phyloP scores from a whole-genome alignment of 2,329 filamentous ascomycete species.

The Epichloe festucae region DNA sequence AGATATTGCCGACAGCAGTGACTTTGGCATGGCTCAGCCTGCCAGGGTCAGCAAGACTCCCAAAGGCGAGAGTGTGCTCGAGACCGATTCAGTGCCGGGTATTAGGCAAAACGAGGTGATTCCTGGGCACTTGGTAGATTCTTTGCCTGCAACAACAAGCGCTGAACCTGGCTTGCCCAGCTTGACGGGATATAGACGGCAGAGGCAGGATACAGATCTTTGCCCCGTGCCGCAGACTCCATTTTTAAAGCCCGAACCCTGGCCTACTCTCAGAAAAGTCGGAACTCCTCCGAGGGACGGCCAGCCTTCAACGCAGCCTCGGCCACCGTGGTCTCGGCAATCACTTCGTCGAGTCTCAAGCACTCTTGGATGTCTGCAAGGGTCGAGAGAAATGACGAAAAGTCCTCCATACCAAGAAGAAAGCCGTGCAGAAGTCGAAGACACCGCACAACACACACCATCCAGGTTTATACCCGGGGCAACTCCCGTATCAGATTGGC shows the following conservation, averaged over 20 bases:
- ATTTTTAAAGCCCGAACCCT: conserved; percentile 4
- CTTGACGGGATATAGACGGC: conserved; percentile 5
- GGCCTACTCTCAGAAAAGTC: conserved; percentile 7
- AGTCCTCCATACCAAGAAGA: neutral
- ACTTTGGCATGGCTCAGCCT: neutral
- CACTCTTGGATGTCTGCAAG: neutral
- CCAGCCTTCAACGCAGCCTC: neutral
- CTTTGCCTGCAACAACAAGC: neutral
- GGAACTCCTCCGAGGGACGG: neutral
- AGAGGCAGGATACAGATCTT: conserved; percentile 7
- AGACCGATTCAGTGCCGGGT: neutral
- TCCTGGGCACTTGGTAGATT: neutral
- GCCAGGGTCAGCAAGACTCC: neutral
- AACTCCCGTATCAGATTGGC: conserved; percentile 8
- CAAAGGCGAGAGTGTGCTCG: neutral
- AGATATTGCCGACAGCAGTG: neutral
- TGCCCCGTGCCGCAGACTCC: conserved; percentile 3
- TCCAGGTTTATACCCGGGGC: neutral
- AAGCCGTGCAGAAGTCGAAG: neutral
- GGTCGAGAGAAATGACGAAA: neutral
- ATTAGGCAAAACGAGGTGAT: neutral
- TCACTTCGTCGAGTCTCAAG: conserved; percentile 5
- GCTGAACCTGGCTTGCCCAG: conserved; percentile 5
- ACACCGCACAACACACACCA: neutral
- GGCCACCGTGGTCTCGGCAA: conserved; percentile 3